Percentiles rank a stretch among this genome's conserved stretches.
phyloP scores from a whole-genome alignment of 2,329 filamentous ascomycete species.

The Diplodia corticola region DNA sequence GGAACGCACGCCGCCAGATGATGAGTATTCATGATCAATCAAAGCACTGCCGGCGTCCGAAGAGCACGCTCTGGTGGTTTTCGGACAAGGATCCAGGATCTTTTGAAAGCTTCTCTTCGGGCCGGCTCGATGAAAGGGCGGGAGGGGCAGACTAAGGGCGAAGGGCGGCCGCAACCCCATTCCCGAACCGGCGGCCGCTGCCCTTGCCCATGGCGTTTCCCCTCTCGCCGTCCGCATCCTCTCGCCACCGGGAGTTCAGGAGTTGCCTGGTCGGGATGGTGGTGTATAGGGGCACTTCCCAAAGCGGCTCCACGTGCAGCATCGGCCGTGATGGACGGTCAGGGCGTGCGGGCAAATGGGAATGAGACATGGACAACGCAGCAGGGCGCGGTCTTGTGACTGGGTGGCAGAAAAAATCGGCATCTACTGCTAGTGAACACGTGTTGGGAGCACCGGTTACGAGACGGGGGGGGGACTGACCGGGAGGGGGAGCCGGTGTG shows the following conservation, averaged over 20 bases:
- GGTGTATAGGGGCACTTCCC: conserved; percentile 11
- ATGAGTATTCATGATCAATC: not conserved
- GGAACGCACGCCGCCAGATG: not conserved
- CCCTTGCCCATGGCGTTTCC: not conserved
- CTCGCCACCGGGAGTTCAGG: not conserved
- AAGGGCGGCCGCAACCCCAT: not conserved
- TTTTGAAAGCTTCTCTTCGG: conserved; percentile 10
- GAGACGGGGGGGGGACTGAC: not conserved
- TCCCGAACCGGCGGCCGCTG: not conserved
- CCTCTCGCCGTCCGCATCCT: not conserved
- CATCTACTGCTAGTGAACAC: conserved; percentile 4
- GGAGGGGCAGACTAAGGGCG: not conserved
- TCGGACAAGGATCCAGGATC: not conserved
- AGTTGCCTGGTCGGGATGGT: not conserved
- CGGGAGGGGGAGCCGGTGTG: not conserved
- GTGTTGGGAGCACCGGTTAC: conserved; percentile 1
- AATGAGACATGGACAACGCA: conserved; percentile 20
- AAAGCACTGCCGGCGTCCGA: not conserved
- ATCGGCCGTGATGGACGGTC: conserved; percentile 7
- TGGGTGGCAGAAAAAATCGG: not conserved
- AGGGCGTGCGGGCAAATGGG: not conserved
- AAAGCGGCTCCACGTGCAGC: not conserved
- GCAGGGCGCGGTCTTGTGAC: conserved; percentile 10
- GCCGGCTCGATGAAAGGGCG: conserved; percentile 1
- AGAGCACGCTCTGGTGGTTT: not conserved